phyloP scores from a whole-genome alignment of 2,329 filamentous ascomycete genomes.

The Aspergillus niger region DNA sequence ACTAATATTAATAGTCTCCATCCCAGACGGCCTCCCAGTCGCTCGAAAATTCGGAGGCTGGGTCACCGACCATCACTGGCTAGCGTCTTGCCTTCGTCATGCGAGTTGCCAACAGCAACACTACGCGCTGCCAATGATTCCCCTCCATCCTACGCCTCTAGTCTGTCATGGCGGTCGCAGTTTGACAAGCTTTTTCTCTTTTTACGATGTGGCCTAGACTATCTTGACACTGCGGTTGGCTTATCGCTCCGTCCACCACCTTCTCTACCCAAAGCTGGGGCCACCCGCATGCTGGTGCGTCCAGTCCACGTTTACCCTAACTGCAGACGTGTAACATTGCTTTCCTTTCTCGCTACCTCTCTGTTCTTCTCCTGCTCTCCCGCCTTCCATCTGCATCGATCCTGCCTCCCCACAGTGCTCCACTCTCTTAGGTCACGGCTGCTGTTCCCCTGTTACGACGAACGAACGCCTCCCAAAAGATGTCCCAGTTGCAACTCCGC shows the following conservation, averaged over 20 bases:
- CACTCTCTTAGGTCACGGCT: background rate
- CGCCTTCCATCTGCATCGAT: background rate
- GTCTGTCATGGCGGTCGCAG: background rate
- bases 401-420: background rate
- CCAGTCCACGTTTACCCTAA: background rate
- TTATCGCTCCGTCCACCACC: background rate
- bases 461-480: background rate
- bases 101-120: conserved; percentile 4
- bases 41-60: conserved; percentile 2
- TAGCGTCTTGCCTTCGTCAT: background rate
- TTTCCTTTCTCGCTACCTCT: background rate
- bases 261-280: background rate
- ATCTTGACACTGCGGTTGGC: background rate
- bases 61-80: background rate
- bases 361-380: background rate
- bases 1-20: conserved; percentile 2
- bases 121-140: background rate
- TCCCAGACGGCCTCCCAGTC: background rate
- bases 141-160: background rate
- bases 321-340: background rate
- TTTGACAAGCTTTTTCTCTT: background rate
- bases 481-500: conserved; percentile 4
- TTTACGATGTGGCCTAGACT: background rate
- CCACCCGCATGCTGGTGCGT: background rate
- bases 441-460: background rate